Percentiles rank a stretch among this genome's conserved stretches.
Conservation (phyloP, 495 filamentous ascomycete genomes). For the Platismatia glauca region DNA sequence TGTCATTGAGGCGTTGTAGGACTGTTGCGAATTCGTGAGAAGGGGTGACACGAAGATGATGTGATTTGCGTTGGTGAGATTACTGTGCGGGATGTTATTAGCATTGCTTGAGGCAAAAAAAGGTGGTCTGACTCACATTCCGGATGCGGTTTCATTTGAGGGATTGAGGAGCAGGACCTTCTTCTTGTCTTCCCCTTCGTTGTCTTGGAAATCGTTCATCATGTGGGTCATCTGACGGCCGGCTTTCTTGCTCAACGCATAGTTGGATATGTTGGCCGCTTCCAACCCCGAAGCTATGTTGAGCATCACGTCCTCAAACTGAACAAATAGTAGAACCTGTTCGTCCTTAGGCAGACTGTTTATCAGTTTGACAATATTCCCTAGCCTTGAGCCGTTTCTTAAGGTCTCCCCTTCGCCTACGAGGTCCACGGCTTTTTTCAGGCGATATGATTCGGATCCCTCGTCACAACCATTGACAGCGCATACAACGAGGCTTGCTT, state of each 20-base stretch:
- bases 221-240: constrained; percentile 25
- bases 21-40: constrained; percentile 43
- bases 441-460: neutral
- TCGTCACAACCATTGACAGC: neutral
- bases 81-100: constrained; percentile 53
- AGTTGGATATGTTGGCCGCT: constrained; percentile 29
- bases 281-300: constrained; percentile 30
- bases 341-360: constrained; percentile 35
- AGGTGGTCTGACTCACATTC: constrained; percentile 45
- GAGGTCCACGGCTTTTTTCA: neutral
- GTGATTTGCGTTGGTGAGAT: constrained; percentile 68
- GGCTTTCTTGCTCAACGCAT: constrained; percentile 26
- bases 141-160: constrained; percentile 54
- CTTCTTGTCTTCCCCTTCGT: constrained; percentile 19
- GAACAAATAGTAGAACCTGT: constrained; percentile 45
- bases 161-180: constrained; percentile 61
- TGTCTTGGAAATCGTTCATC: constrained; percentile 39
- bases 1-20: constrained; percentile 51
- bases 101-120: neutral
- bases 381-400: constrained; percentile 37
- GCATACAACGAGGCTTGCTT: neutral
- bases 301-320: constrained; percentile 37
- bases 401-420: neutral
- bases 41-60: constrained; percentile 64
- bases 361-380: constrained; percentile 40